Percentiles rank a stretch among this genome's conserved stretches.
Conservation (phyloP, 148 eudicot genomes). For the Arbutus unedo region DNA sequence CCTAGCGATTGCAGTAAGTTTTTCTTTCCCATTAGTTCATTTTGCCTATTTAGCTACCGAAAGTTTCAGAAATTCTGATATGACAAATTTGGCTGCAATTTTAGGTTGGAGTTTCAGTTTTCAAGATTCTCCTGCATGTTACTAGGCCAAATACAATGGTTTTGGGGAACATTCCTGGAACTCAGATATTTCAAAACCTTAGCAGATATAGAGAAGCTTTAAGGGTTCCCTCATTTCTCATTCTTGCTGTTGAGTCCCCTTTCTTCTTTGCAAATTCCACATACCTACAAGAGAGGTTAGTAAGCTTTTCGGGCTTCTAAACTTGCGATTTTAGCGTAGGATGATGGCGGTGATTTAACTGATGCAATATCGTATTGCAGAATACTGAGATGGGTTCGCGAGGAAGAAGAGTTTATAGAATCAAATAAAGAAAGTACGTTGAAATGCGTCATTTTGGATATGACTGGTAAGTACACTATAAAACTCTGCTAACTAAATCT, state of each 20-base stretch:
- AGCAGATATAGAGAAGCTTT: constrained; percentile 65
- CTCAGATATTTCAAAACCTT: constrained; percentile 68
- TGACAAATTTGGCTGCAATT: constrained; percentile 5
- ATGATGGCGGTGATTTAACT: not conserved
- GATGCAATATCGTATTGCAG: constrained; percentile 29
- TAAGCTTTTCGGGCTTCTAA: not conserved
- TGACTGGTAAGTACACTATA: constrained; percentile 53
- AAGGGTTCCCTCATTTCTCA: constrained; percentile 73
- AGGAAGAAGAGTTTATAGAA: constrained; percentile 73
- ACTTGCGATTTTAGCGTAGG: not conserved
- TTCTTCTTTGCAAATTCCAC: constrained; percentile 80
- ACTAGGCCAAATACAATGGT: constrained; percentile 77
- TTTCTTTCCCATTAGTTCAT: not conserved
- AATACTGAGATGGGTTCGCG: constrained; percentile 82
- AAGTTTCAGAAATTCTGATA: not conserved
- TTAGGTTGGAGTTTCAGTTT: constrained; percentile 86
- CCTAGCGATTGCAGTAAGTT: constrained; percentile 82
- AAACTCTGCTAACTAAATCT: not conserved
- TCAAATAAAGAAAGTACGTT: constrained; percentile 41
- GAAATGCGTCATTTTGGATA: constrained; percentile 76
- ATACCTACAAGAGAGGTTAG: constrained; percentile 90
- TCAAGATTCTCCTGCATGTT: constrained; percentile 82
- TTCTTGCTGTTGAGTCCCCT: constrained; percentile 87
- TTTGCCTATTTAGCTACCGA: not conserved
- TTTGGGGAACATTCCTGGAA: constrained; percentile 78